Conservation (phyloP, 371 early-diverging fungal species). For the Apophysomyces ossiformis region DNA sequence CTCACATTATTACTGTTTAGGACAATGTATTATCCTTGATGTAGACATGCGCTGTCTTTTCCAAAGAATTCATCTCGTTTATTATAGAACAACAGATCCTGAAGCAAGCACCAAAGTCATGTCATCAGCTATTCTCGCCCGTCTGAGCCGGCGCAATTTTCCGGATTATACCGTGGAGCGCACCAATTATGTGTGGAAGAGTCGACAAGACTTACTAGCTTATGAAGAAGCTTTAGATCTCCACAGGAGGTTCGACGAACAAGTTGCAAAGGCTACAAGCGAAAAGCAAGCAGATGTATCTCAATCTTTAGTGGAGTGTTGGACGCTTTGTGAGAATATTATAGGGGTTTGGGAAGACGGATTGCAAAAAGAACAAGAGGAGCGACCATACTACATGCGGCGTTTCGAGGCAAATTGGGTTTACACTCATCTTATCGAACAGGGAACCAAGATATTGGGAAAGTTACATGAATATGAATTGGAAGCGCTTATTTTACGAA, state of each 20-base stretch:
- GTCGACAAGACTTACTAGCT: constrained; percentile 54
- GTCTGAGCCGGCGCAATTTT: constrained; percentile 59
- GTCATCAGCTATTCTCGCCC: constrained; percentile 58
- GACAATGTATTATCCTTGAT: constrained; percentile 46
- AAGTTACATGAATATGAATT: constrained; percentile 60
- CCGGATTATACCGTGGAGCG: constrained; percentile 59
- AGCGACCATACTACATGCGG: constrained; percentile 37
- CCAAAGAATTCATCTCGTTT: constrained; percentile 57
- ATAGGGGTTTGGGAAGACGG: constrained; percentile 51
- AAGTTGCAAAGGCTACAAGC: constrained; percentile 27
- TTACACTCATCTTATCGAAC: constrained; percentile 64
- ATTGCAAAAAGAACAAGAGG: constrained; percentile 16
- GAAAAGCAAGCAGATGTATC: constrained; percentile 23
- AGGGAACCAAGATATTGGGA: constrained; percentile 59
- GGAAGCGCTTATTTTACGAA: constrained; percentile 60
- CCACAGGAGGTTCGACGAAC: constrained; percentile 36
- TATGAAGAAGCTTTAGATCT: constrained; percentile 59
- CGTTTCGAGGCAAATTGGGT: constrained; percentile 70
- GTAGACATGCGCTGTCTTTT: constrained; percentile 33
- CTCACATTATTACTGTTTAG: constrained; percentile 16
- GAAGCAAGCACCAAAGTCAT: constrained; percentile 41
- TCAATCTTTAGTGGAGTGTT: constrained; percentile 24
- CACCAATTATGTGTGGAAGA: constrained; percentile 55
- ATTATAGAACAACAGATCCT: constrained; percentile 45
- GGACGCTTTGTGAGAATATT: constrained; percentile 44